These are phyloP conservation scores for Homolaphlyctis polyrhiza DNA, from an alignment of 371 early-diverging fungal species.

Conservation along the genomic window DNA sequence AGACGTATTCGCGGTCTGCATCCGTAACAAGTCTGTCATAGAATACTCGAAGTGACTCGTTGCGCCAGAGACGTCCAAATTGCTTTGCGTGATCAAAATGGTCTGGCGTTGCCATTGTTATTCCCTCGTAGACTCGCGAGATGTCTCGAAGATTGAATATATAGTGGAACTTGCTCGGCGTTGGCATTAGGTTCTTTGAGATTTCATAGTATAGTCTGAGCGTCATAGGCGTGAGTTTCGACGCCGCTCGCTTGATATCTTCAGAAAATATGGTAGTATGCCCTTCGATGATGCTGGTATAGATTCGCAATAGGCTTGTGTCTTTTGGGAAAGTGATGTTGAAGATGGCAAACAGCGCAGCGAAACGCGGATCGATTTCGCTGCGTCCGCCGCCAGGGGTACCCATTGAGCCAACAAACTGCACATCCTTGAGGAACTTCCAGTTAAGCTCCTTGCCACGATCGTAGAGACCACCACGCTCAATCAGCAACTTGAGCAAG, in stretches of 20 bases:
- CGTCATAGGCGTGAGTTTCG: conserved; percentile 36
- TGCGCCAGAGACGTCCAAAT: conserved; percentile 49
- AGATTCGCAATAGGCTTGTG: conserved; percentile 40
- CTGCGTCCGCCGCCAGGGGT: conserved; percentile 56
- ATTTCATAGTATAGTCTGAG: conserved; percentile 44
- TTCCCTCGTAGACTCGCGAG: conserved; percentile 50
- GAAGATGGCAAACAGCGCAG: conserved; percentile 47
- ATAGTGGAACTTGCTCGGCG: conserved; percentile 58
- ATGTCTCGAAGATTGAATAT: conserved; percentile 63
- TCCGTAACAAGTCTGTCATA: conserved; percentile 49
- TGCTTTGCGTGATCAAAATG: conserved; percentile 36
- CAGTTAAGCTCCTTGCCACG: conserved; percentile 52
- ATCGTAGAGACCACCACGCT: conserved; percentile 49
- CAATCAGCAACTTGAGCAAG: conserved; percentile 47
- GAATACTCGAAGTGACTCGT: conserved; percentile 51
- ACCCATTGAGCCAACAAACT: conserved; percentile 53
- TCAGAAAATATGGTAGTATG: conserved; percentile 41
- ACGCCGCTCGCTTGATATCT: conserved; percentile 24
- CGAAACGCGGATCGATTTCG: conserved; percentile 56
- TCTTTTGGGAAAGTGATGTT: conserved; percentile 56
- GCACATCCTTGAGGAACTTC: conserved; percentile 52
- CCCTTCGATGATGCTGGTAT: conserved; percentile 47
- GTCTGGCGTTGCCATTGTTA: conserved; percentile 44
- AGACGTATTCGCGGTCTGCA: conserved; percentile 42
- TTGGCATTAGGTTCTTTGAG: conserved; percentile 48